These are phyloP conservation scores for Nigrograna mackinnonii DNA, from an alignment of 2,329 filamentous ascomycete genomes.

Conservation along the genomic window DNA sequence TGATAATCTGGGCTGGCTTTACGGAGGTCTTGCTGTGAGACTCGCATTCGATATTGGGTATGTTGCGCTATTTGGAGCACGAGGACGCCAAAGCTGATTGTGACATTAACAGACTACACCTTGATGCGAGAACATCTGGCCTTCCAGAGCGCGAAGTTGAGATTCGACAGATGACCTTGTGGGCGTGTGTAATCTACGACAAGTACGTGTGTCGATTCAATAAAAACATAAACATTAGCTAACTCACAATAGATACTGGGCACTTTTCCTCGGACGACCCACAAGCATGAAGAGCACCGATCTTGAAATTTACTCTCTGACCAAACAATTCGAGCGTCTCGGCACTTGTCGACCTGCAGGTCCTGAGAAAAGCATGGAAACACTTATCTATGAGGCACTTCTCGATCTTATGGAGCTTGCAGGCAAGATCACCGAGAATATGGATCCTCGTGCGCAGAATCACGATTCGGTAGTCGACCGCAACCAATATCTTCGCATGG, in stretches of 20 bases:
- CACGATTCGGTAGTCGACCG: conserved; percentile 44
- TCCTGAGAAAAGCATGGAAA: conserved; percentile 33
- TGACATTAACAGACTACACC: conserved; percentile 48
- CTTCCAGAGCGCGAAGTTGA: conserved; percentile 52
- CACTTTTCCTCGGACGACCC: conserved; percentile 58
- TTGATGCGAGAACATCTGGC: conserved; percentile 47
- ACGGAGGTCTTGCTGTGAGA: conserved; percentile 46
- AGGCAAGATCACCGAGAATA: conserved; percentile 55
- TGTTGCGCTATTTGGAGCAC: conserved; percentile 1
- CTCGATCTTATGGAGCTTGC: conserved; percentile 61
- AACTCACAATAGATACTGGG: conserved; percentile 47
- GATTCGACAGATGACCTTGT: conserved; percentile 56
- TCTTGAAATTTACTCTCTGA: conserved; percentile 52
- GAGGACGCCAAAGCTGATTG: not conserved
- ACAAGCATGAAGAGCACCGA: conserved; percentile 59
- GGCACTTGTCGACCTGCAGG: conserved; percentile 42
- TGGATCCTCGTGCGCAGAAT: conserved; percentile 34
- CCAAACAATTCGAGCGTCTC: conserved; percentile 51
- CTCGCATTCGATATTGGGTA: conserved; percentile 30
- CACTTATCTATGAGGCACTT: conserved; percentile 55
- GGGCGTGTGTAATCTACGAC: conserved; percentile 58
- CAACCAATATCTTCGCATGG: conserved; percentile 54
- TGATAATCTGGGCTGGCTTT: conserved; percentile 60
- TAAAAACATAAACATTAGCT: conserved; percentile 3
- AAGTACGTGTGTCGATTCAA: conserved; percentile 32